phyloP scores from a whole-genome alignment of 2,329 filamentous ascomycete genomes.

The Diaporthe humulicola region DNA sequence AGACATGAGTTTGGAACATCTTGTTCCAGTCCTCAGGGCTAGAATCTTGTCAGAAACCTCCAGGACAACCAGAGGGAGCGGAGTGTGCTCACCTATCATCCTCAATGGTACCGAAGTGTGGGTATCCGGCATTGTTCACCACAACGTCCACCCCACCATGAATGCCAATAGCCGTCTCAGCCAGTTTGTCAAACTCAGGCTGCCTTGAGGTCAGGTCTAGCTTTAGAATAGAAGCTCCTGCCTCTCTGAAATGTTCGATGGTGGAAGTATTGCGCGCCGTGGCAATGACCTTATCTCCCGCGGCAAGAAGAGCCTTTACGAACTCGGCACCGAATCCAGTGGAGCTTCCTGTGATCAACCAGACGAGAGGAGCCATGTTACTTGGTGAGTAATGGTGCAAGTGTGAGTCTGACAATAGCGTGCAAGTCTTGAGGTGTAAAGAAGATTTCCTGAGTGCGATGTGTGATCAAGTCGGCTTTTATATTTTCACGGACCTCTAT shows the following conservation, averaged over 20 bases:
- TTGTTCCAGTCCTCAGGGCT: background rate
- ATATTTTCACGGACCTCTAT: too few species aligned
- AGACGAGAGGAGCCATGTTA: constrained; percentile 52
- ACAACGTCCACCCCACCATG: constrained; percentile 48
- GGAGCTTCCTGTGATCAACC: constrained; percentile 67
- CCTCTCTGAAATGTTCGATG: background rate
- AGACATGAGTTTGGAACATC: background rate
- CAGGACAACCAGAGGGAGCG: background rate
- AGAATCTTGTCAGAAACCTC: background rate
- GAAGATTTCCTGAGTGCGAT: too few species aligned
- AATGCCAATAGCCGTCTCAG: background rate
- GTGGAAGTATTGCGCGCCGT: constrained; percentile 58
- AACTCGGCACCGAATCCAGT: constrained; percentile 65
- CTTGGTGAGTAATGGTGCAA: too few species aligned
- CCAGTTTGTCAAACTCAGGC: background rate
- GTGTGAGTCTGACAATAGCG: too few species aligned
- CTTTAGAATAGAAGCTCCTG: background rate
- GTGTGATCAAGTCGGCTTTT: too few species aligned
- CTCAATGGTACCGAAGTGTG: background rate
- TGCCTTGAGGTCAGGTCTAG: background rate
- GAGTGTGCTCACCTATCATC: background rate
- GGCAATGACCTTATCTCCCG: constrained; percentile 64
- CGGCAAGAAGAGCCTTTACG: constrained; percentile 56
- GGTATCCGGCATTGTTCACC: constrained; percentile 51
- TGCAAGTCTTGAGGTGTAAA: too few species aligned